Conservation (phyloP, 2,329 filamentous ascomycete species). For the Thermothelomyces thermophilus region DNA sequence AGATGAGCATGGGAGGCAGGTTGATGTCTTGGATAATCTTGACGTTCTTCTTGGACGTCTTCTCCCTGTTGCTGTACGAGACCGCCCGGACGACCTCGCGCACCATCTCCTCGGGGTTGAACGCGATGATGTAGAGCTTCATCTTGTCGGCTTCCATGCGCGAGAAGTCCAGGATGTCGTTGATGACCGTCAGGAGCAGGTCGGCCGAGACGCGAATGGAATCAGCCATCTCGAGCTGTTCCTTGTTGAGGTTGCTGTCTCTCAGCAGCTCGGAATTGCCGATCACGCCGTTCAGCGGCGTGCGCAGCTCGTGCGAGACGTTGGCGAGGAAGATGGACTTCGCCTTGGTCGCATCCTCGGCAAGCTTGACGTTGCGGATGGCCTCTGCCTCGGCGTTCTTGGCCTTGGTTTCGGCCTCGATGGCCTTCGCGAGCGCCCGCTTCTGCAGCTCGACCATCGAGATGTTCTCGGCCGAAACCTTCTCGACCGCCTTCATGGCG, state of each 20-base stretch:
- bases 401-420: constrained; percentile 67
- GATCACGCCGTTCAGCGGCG: constrained; percentile 80
- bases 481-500: constrained; percentile 64
- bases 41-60: constrained; percentile 56
- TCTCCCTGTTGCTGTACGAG: constrained; percentile 59
- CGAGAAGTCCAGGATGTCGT: constrained; percentile 92
- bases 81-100: constrained; percentile 59
- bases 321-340: constrained; percentile 77
- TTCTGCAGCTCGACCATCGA: constrained; percentile 75
- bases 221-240: constrained; percentile 80
- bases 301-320: constrained; percentile 74
- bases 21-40: constrained; percentile 65
- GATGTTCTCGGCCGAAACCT: constrained; percentile 69
- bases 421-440: constrained; percentile 63
- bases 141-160: constrained; percentile 87
- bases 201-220: constrained; percentile 83
- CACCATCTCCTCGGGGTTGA: constrained; percentile 61
- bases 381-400: constrained; percentile 71
- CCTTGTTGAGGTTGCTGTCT: constrained; percentile 66
- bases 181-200: constrained; percentile 83
- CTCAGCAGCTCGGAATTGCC: constrained; percentile 79
- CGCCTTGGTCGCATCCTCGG: constrained; percentile 75
- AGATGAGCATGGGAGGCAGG: constrained; percentile 65
- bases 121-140: constrained; percentile 67
- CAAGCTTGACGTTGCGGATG: constrained; percentile 70